Base-by-base conservation (phyloP, 139 green algal species). In the Coelastrella sp. region DNA sequence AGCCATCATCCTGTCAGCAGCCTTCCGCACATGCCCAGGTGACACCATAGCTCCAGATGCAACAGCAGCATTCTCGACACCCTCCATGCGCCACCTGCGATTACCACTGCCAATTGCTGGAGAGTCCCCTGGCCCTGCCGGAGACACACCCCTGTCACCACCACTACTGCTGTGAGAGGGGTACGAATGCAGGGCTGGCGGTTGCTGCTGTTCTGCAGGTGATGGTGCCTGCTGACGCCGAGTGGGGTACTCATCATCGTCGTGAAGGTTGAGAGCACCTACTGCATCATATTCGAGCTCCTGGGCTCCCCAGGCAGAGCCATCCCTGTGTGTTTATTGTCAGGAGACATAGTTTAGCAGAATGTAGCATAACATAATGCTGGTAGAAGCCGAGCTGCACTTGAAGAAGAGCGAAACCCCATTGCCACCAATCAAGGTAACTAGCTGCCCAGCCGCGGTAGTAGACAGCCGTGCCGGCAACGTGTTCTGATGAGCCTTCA, bases 201-300 rank as follows among this genome's bases (percentile, higher is more conserved):
- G 77, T 59, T 85, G 79, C 79, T 60, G 79, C 63, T 25, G 8
- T 11, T 30, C 11, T 37, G 60, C 19, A 68, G 73, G 45, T 63
- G 73, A 66, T 45, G 7, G 59, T 51, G 71, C 62, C 79, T 60
- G 79, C 79, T 25, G 6, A 8, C 73, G 27, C 23, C 37, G 43
- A 38, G 32, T 57, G n/a, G 19, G 34, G 62, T 79, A 76, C 3
- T 86, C 80, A 11, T 86, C 80, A 62, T 86, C 80, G 45, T 86
- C 80, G 27, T 86, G 80, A 38, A 86, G 35, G 48, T 86, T 80
- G 8, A 86, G 80, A 30, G 80, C 57, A 1, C 80, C 80, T 9
- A 60, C 80, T 34, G 57, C 80, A 41, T 67, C 48, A 79, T 86
- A 86, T 67, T 86, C 80, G 19, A 84, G 53, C 25, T 84, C 62